A percentile compares a stretch with the other conserved stretches of the same genome.
Conservation (phyloP, 2,329 filamentous ascomycete species). For the Diaporthe batatas region DNA sequence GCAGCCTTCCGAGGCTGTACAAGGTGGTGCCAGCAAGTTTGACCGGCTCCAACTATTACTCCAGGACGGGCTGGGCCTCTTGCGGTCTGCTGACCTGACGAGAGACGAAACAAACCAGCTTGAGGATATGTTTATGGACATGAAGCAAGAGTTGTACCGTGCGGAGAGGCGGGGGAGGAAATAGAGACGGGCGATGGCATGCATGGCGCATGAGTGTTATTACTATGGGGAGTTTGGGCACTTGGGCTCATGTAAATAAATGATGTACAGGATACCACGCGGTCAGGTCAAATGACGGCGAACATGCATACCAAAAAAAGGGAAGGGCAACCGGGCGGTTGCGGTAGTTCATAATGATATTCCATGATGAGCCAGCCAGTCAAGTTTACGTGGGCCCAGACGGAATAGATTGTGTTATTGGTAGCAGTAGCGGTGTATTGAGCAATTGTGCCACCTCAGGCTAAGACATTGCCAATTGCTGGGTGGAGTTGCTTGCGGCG, state of each 20-base stretch:
- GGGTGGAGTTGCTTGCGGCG: neutral
- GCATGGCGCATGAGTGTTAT: constrained; percentile 21
- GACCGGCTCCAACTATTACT: constrained; percentile 67
- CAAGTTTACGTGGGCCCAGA: constrained; percentile 12
- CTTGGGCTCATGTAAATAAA: constrained; percentile 31
- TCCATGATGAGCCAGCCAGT: constrained; percentile 1
- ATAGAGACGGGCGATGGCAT: constrained; percentile 21
- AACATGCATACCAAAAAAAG: constrained; percentile 1
- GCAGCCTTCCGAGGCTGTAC: neutral
- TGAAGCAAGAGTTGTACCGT: constrained; percentile 79
- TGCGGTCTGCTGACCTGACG: constrained; percentile 71
- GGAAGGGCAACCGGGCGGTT: neutral
- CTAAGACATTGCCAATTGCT: constrained; percentile 18
- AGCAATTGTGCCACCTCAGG: constrained; percentile 5
- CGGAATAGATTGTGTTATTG: neutral
- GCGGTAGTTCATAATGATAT: constrained; percentile 22
- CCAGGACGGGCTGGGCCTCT: constrained; percentile 68
- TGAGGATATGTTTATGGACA: constrained; percentile 84
- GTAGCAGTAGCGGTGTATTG: constrained; percentile 32
- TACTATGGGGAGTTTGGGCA: constrained; percentile 30
- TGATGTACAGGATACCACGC: constrained; percentile 25
- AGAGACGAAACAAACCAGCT: constrained; percentile 76
- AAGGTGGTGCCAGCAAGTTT: constrained; percentile 49
- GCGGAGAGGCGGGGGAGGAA: constrained; percentile 72
- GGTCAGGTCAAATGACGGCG: constrained; percentile 14